phyloP scores from a whole-genome alignment of 192 early-diverging fungal species.

The Linnemannia elongata region DNA sequence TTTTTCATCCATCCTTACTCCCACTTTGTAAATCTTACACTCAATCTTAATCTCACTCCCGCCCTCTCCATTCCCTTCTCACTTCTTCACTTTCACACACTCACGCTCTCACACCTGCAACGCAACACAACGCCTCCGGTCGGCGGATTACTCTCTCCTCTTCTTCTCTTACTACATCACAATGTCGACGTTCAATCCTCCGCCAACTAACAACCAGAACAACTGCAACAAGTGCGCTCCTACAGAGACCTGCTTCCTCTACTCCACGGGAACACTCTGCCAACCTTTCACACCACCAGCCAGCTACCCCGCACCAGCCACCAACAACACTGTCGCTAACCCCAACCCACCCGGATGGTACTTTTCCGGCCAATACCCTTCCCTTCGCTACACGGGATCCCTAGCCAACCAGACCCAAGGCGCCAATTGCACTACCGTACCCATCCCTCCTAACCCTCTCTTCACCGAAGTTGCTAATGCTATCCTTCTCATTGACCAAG shows the following conservation, averaged over 20 bases:
- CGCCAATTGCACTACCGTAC: constrained; percentile 44
- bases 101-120: neutral
- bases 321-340: neutral
- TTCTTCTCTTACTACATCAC: neutral
- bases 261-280: constrained; percentile 18
- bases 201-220: constrained; percentile 24
- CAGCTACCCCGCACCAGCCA: neutral
- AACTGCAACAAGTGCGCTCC: constrained; percentile 12
- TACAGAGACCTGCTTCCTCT: constrained; percentile 28
- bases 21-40: neutral
- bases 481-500: constrained; percentile 21
- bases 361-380: constrained; percentile 15
- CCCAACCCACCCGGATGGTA: constrained; percentile 36
- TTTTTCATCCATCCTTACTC: neutral
- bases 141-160: neutral
- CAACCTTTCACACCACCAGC: constrained; percentile 20
- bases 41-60: neutral
- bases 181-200: constrained; percentile 28
- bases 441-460: neutral
- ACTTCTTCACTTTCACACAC: neutral
- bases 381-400: constrained; percentile 30
- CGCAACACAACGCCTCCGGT: neutral
- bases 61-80: neutral
- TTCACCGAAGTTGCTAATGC: neutral
- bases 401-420: constrained; percentile 27